Evolutionary conservation across 371 early-diverging fungal species (phyloP).

Genomic region (Mortierella sp.): DNA sequence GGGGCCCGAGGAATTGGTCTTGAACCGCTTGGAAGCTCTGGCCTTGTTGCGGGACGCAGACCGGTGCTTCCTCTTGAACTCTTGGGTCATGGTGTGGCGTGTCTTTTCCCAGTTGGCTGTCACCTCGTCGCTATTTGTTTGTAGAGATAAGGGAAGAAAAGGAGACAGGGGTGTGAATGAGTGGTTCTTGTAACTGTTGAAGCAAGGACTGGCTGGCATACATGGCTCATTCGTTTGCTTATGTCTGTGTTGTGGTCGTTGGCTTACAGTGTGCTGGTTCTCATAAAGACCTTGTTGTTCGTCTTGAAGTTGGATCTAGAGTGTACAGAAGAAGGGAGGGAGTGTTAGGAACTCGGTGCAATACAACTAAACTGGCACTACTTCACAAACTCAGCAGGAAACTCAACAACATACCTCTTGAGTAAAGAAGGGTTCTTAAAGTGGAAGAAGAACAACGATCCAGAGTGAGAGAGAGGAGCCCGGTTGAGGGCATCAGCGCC

Average conservation of each 20-base stretch:
- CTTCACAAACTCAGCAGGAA: background rate
- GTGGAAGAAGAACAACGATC: slow-evolving; percentile 64
- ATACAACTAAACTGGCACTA: background rate
- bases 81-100: slow-evolving; percentile 63
- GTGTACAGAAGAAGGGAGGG: background rate
- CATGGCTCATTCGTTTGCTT: too few relatives aligned
- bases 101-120: slow-evolving; percentile 62
- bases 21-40: slow-evolving; percentile 48
- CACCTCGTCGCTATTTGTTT: slow-evolving; percentile 60
- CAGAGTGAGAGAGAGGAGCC: slow-evolving; percentile 39
- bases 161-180: background rate
- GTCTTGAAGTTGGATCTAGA: slow-evolving; percentile 52
- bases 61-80: slow-evolving; percentile 68
- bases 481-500: slow-evolving; percentile 24
- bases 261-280: slow-evolving; percentile 60
- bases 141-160: too few relatives aligned
- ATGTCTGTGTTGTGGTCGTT: background rate
- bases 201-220: too few relatives aligned
- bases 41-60: slow-evolving; percentile 58
- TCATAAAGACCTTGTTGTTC: slow-evolving; percentile 60
- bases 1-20: slow-evolving; percentile 12
- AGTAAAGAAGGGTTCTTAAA: slow-evolving; percentile 55
- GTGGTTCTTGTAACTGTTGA: background rate
- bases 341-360: background rate
- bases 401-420: slow-evolving; percentile 49